Base-by-base conservation (phyloP, 139 green algal species). In the Zygnema cylindricum region DNA sequence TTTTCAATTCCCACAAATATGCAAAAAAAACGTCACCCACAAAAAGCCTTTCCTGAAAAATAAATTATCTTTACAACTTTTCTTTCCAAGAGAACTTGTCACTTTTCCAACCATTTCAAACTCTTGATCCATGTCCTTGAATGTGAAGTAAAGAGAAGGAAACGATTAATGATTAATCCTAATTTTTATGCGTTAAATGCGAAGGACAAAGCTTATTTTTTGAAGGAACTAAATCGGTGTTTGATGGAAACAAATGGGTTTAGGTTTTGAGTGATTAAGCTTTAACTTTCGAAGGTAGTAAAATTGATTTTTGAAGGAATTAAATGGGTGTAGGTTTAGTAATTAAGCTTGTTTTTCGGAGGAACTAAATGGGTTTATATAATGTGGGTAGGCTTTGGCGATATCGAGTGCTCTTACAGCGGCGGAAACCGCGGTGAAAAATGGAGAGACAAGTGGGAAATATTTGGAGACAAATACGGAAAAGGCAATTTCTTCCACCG, bases 401-500 rank as follows among this genome's bases (percentile, higher is more conserved):
- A 91, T 92, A 40, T 84, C 43, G 49, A 32, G 57, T 0, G 38
- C 35, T 0, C 69, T 89, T 43, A 83, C 81, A 1, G 86, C 96
- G 25, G 81, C 77, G 32, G 78, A 55, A 49, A 63, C 7, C 7
- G 78, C 36, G 22, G 38, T 71, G 78, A 57, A 55, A 25, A 55
- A 40, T 22, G 79, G 79, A 43, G 82, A 91, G 23, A 40, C 43
- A 33, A 7, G 35, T 23, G 78, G 54, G 25, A 22, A 11, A 22
- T 30, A 21, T 49, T 39, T 91, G 21, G 75, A 43, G 40, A 21
- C 42, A 23, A 23, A 33, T 22, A 69, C 86, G n/a, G 11, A 39
- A 82, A 69, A 2, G 54, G 82, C 81, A 2, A 95, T 98, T 36
- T 77, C 86, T 54, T 78, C 79, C 11, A 89, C 88, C 25, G 93